Percentiles rank a stretch among this genome's conserved stretches.
These are phyloP conservation scores for Ramichloridium luteum DNA, from an alignment of 2,329 filamentous ascomycete species.

Conservation along the genomic window DNA sequence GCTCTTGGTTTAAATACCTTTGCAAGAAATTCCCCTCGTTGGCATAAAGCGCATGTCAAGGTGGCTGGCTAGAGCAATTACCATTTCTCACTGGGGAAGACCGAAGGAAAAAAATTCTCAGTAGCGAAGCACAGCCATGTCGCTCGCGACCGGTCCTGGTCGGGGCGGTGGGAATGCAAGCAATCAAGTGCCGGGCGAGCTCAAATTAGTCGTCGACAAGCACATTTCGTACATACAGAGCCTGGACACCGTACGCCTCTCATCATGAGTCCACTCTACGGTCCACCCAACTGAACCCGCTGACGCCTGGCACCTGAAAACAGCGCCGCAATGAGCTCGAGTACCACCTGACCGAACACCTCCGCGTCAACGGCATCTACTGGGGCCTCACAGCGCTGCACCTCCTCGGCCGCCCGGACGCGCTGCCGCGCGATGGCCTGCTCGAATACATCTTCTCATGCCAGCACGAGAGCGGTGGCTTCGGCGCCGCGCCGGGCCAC, in stretches of 20 bases:
- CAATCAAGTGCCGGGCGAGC: slow-evolving; percentile 31
- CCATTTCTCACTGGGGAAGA: too few species aligned
- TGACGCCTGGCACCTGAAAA: slow-evolving; percentile 24
- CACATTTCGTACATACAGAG: slow-evolving; percentile 91
- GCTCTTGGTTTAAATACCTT: too few species aligned
- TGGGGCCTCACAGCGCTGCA: slow-evolving; percentile 89
- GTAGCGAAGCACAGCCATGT: too few species aligned
- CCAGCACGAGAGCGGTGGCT: slow-evolving; percentile 76
- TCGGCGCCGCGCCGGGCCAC: slow-evolving; percentile 85
- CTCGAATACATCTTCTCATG: slow-evolving; percentile 95
- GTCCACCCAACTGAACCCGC: too few species aligned
- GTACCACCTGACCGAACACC: slow-evolving; percentile 95
- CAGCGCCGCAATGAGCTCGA: slow-evolving; percentile 86
- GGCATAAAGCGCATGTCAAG: too few species aligned
- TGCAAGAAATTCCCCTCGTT: too few species aligned
- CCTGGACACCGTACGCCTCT: slow-evolving; percentile 60
- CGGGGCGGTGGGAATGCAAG: slow-evolving; percentile 32
- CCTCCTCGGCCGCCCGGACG: slow-evolving; percentile 68
- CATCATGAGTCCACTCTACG: too few species aligned
- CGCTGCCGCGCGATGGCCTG: slow-evolving; percentile 65
- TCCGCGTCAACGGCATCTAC: slow-evolving; percentile 90
- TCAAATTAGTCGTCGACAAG: slow-evolving; percentile 45
- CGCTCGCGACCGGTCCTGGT: slow-evolving; percentile 48
- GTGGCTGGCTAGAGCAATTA: too few species aligned
- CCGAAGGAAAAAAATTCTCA: too few species aligned